Conservation (phyloP, 345 rosid genomes). For the Salix exigua region DNA sequence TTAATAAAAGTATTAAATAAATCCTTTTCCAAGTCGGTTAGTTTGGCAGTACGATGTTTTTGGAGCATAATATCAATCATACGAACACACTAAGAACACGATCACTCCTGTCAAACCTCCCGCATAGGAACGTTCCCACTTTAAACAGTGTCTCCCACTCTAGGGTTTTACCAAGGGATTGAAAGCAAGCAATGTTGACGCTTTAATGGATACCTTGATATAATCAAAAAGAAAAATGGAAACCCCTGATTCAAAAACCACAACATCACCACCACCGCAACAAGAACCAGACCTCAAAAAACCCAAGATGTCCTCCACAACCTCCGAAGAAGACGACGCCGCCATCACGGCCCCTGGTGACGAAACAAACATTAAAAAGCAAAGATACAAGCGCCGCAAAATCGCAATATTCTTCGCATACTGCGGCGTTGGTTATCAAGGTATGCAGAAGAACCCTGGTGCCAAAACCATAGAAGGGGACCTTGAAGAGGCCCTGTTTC, state of each 20-base stretch:
- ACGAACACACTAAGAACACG: not conserved
- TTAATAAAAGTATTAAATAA: too few species aligned
- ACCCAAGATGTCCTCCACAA: conserved; percentile 55
- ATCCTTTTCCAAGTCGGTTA: too few species aligned
- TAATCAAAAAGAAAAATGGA: conserved; percentile 5
- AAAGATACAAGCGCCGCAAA: conserved; percentile 76
- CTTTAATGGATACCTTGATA: conserved; percentile 12
- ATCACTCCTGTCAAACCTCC: not conserved
- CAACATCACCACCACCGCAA: conserved; percentile 26
- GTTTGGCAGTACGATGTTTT: too few species aligned
- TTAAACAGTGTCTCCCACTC: not conserved
- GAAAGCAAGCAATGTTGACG: not conserved
- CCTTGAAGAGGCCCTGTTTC: conserved; percentile 88
- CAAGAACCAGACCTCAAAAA: conserved; percentile 58
- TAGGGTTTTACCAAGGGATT: conserved; percentile 36
- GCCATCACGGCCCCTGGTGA: conserved; percentile 40
- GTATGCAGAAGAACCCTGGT: conserved; percentile 97
- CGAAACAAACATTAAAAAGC: conserved; percentile 31
- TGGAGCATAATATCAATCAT: too few species aligned
- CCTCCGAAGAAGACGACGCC: conserved; percentile 38
- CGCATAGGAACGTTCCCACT: not conserved
- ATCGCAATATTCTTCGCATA: conserved; percentile 86
- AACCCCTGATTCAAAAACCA: conserved; percentile 6
- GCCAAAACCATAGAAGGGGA: conserved; percentile 97
- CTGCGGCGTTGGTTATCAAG: conserved; percentile 96